Conservation (phyloP, 2,329 filamentous ascomycete species). For the Neonectria punicea region DNA sequence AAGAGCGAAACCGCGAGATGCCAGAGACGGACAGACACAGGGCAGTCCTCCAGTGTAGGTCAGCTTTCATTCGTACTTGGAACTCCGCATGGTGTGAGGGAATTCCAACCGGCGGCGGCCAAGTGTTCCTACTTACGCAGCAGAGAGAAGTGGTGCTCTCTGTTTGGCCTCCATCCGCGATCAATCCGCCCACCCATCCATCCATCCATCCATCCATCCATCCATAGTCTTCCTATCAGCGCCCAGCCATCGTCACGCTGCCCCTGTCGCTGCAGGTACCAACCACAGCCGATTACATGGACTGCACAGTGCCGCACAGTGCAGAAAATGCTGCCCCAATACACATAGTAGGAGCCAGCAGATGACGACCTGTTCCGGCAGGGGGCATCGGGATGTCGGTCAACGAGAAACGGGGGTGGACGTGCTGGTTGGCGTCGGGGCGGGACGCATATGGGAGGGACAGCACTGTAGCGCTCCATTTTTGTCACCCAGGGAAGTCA, state of each 20-base stretch:
- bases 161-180: neutral
- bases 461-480: neutral
- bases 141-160: conserved; percentile 4
- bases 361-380: neutral
- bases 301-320: neutral
- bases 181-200: neutral
- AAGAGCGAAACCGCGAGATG: neutral
- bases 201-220: neutral
- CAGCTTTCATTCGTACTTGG: neutral
- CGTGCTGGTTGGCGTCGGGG: conserved; percentile 8
- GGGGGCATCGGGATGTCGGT: neutral
- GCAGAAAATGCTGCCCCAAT: neutral
- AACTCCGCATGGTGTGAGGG: conserved; percentile 12
- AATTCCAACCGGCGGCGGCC: conserved; percentile 10
- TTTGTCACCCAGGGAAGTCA: neutral
- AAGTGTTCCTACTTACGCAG: neutral
- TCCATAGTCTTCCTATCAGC: neutral
- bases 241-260: neutral
- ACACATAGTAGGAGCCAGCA: neutral
- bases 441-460: conserved; percentile 13
- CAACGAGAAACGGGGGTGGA: neutral
- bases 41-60: neutral
- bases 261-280: conserved; percentile 23
- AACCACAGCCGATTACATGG: conserved; percentile 8
- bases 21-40: neutral